Percentiles rank a stretch among this genome's conserved stretches.
Evolutionary conservation across 805 yeast genomes (phyloP).

Genomic region (Saccharomycopsis schoenii): DNA sequence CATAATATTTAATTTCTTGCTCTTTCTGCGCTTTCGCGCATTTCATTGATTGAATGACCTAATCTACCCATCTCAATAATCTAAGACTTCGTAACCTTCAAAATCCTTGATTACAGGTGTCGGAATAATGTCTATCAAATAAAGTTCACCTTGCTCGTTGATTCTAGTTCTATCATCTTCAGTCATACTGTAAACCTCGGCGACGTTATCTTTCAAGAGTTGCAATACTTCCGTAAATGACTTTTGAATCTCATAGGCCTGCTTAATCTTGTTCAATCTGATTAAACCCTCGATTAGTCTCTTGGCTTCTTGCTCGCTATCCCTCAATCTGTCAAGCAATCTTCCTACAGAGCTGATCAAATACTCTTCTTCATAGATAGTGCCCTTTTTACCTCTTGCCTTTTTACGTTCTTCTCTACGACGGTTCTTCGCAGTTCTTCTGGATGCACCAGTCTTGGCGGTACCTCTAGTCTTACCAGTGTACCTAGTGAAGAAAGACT

Average conservation of each 20-base stretch:
- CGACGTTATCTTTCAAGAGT: slow-evolving; percentile 48
- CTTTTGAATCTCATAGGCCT: slow-evolving; percentile 74
- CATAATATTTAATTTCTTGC: neutral
- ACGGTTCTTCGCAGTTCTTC: slow-evolving; percentile 84
- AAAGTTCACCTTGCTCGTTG: slow-evolving; percentile 81
- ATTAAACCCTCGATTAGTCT: slow-evolving; percentile 65
- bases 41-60: neutral
- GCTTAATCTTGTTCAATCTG: slow-evolving; percentile 62
- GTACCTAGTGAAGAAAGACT: slow-evolving; percentile 88
- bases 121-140: slow-evolving; percentile 67
- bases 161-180: slow-evolving; percentile 83
- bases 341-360: slow-evolving; percentile 82
- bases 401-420: slow-evolving; percentile 92
- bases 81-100: slow-evolving; percentile 47
- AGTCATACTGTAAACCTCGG: slow-evolving; percentile 70
- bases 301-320: slow-evolving; percentile 65
- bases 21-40: neutral
- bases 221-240: slow-evolving; percentile 47
- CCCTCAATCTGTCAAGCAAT: slow-evolving; percentile 68
- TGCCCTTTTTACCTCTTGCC: slow-evolving; percentile 96
- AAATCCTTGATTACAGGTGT: slow-evolving; percentile 57
- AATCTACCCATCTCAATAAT: slow-evolving; percentile 31
- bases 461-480: slow-evolving; percentile 96
- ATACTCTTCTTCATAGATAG: slow-evolving; percentile 95
- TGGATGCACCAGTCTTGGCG: slow-evolving; percentile 91